Evolutionary conservation across 306 rosid genomes (phyloP).

Genomic region (Acacia acuminata): DNA sequence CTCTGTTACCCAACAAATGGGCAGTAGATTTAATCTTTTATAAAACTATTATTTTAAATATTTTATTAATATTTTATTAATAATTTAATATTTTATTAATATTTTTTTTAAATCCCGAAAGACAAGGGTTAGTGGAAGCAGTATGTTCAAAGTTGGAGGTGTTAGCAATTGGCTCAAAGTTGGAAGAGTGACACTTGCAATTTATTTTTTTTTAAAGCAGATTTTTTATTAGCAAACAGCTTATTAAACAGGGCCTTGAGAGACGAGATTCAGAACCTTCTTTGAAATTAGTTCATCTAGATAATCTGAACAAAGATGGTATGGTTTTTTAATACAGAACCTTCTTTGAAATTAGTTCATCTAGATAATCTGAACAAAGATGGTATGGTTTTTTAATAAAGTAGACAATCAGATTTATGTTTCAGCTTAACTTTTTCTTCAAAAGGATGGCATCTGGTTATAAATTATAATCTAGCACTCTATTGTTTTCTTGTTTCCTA

Average conservation of each 20-base stretch:
- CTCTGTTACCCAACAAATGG: neutral
- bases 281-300: neutral
- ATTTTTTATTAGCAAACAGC: neutral
- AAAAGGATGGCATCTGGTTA: neutral
- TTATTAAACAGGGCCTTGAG: neutral
- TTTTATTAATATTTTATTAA: no score
- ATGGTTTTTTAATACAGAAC: neutral
- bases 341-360: neutral
- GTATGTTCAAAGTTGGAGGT: neutral
- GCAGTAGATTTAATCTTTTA: no score
- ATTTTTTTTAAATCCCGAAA: neutral
- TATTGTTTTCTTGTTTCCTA: slow-evolving; percentile 27
- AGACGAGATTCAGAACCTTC: slow-evolving; percentile 10
- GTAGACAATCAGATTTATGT: neutral
- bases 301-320: slow-evolving; percentile 14
- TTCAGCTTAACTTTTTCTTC: neutral
- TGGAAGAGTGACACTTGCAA: neutral
- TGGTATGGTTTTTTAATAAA: neutral
- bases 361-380: slow-evolving; percentile 15
- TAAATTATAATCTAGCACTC: neutral
- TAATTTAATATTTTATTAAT: no score
- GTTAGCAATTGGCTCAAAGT: neutral
- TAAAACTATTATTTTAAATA: no score
- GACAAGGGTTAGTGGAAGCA: neutral
- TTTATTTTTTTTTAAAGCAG: neutral